Evolutionary conservation across 2,329 filamentous ascomycete genomes (phyloP).

Genomic region (Plectosphaerella plurivora): DNA sequence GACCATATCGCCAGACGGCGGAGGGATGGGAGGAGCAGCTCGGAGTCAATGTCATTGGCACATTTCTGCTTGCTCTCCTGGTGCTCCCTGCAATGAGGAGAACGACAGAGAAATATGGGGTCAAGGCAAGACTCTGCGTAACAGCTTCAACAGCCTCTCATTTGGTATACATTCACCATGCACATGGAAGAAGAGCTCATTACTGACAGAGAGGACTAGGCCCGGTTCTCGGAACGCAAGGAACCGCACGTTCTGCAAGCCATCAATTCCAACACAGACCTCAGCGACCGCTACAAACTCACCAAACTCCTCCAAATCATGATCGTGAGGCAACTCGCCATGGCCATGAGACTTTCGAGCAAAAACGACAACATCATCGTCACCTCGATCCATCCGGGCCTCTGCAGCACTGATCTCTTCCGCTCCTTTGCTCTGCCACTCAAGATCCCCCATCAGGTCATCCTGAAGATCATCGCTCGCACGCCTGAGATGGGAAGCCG

Average conservation of each 20-base stretch:
- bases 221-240: constrained; percentile 26
- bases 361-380: constrained; percentile 28
- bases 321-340: constrained; percentile 27
- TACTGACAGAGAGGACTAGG: constrained; percentile 10
- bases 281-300: constrained; percentile 27
- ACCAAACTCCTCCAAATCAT: constrained; percentile 29
- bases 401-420: constrained; percentile 36
- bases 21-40: constrained; percentile 35
- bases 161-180: background rate
- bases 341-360: constrained; percentile 19
- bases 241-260: constrained; percentile 25
- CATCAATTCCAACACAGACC: constrained; percentile 20
- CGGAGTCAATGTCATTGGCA: constrained; percentile 43
- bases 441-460: constrained; percentile 12
- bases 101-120: constrained; percentile 21
- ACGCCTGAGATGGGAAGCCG: constrained; percentile 33
- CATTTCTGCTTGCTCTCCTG: constrained; percentile 36
- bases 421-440: constrained; percentile 23
- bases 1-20: constrained; percentile 1
- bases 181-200: background rate
- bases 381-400: constrained; percentile 33
- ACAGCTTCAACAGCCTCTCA: background rate
- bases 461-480: constrained; percentile 23
- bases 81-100: constrained; percentile 35
- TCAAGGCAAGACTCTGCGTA: background rate